These are phyloP conservation scores for Citrus sp. DNA, from an alignment of 345 rosid species.

Conservation along the genomic window DNA sequence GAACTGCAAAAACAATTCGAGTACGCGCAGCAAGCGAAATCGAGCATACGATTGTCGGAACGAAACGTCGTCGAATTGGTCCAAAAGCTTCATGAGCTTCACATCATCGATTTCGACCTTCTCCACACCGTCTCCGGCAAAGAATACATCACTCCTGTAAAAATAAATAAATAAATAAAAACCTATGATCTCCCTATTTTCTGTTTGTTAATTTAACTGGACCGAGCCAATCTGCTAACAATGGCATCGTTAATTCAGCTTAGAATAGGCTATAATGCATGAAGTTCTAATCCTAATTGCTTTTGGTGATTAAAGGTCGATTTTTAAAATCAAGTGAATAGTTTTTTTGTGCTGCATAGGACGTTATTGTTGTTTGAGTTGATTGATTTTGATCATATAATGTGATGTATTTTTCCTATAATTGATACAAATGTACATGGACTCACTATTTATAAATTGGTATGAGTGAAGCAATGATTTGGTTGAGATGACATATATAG, in stretches of 20 bases:
- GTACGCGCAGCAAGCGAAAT: slow-evolving; percentile 90
- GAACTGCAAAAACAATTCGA: slow-evolving; percentile 91
- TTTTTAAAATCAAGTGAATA: background rate
- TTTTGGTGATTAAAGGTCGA: background rate
- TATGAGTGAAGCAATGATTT: background rate
- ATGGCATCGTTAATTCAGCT: background rate
- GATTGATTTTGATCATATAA: background rate
- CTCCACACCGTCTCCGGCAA: slow-evolving; percentile 97
- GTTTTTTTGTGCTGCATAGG: background rate
- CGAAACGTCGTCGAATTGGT: slow-evolving; percentile 96
- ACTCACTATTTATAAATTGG: background rate
- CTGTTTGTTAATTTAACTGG: background rate
- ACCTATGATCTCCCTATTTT: background rate
- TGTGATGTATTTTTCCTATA: background rate
- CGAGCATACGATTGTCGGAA: slow-evolving; percentile 81
- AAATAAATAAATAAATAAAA: too few relatives aligned
- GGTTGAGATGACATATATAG: background rate
- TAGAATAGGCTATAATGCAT: background rate
- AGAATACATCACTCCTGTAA: slow-evolving; percentile 89
- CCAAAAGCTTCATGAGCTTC: slow-evolving; percentile 91
- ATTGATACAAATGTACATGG: background rate
- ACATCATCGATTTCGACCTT: slow-evolving; percentile 90
- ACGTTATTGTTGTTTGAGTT: background rate
- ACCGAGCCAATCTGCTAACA: background rate
- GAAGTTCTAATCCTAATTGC: background rate